These are phyloP conservation scores for Trypanosoma boissoni DNA, from an alignment of 208 protist species.

Conservation along the genomic window DNA sequence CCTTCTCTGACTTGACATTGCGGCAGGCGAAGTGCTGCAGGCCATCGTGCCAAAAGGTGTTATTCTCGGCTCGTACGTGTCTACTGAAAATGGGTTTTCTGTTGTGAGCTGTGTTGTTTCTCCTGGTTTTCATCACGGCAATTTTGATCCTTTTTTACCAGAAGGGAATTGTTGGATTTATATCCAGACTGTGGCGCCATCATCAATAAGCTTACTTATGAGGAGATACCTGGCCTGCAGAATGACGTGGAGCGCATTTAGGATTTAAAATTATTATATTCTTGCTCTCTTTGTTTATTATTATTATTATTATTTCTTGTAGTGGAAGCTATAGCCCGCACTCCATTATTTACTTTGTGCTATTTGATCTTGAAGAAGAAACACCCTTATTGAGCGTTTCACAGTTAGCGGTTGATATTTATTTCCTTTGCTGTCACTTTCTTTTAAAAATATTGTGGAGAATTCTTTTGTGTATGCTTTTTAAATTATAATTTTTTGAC, in stretches of 20 bases:
- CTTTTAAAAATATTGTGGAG: no score
- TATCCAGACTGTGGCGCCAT: constrained; percentile 46
- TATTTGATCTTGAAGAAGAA: no score
- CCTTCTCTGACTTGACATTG: constrained; percentile 24
- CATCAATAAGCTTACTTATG: constrained; percentile 46
- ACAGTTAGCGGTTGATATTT: no score
- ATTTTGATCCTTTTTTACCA: constrained; percentile 62
- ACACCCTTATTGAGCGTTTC: no score
- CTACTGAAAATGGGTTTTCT: constrained; percentile 25
- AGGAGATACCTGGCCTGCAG: constrained; percentile 21
- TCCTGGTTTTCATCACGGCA: constrained; percentile 38
- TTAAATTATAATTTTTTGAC: no score
- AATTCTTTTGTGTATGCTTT: no score
- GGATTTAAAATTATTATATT: constrained; percentile 3
- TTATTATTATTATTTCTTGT: no score
- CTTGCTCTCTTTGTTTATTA: constrained; percentile 3
- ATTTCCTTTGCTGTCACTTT: no score
- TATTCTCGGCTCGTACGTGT: constrained; percentile 46
- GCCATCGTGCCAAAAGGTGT: constrained; percentile 40
- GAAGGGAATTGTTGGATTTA: constrained; percentile 34
- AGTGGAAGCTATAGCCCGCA: no score
- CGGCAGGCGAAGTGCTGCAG: constrained; percentile 39
- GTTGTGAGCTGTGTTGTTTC: constrained; percentile 54
- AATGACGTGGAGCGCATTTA: constrained; percentile 1
- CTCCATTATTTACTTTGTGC: no score